Conservation (phyloP, 345 rosid species). For the Conringia planisiliqua region DNA sequence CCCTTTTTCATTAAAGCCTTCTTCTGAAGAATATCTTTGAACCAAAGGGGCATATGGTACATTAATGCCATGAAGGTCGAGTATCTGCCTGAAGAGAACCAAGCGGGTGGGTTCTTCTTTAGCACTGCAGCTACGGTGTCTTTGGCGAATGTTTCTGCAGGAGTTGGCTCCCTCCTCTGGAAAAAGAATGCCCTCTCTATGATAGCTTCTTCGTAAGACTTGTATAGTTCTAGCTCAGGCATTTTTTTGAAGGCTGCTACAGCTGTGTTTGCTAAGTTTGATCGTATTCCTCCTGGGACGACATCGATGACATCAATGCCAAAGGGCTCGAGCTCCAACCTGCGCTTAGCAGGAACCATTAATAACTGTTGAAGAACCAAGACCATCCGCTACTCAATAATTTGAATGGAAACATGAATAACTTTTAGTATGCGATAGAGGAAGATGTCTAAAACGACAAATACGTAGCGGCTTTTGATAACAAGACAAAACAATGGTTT, state of each 20-base stretch:
- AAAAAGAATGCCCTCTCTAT: conserved; percentile 53
- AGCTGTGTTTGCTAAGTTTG: conserved; percentile 78
- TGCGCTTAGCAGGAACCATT: conserved; percentile 26
- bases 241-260: conserved; percentile 45
- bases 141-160: conserved; percentile 69
- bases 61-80: conserved; percentile 51
- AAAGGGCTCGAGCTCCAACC: conserved; percentile 57
- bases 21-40: conserved; percentile 53
- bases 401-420: neutral
- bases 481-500: no score
- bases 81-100: conserved; percentile 69
- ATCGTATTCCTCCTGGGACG: conserved; percentile 45
- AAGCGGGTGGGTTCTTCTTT: conserved; percentile 65
- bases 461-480: no score
- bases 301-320: no score
- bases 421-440: neutral
- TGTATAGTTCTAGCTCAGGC: conserved; percentile 82
- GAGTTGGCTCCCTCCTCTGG: conserved; percentile 52
- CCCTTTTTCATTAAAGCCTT: conserved; percentile 46
- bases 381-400: neutral
- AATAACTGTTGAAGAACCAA: neutral
- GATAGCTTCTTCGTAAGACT: conserved; percentile 59
- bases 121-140: conserved; percentile 55
- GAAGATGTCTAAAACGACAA: neutral
- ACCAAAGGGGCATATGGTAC: conserved; percentile 62